Evolutionary conservation across 495 filamentous ascomycete genomes (phyloP).

Genomic region (Lepraria neglecta): DNA sequence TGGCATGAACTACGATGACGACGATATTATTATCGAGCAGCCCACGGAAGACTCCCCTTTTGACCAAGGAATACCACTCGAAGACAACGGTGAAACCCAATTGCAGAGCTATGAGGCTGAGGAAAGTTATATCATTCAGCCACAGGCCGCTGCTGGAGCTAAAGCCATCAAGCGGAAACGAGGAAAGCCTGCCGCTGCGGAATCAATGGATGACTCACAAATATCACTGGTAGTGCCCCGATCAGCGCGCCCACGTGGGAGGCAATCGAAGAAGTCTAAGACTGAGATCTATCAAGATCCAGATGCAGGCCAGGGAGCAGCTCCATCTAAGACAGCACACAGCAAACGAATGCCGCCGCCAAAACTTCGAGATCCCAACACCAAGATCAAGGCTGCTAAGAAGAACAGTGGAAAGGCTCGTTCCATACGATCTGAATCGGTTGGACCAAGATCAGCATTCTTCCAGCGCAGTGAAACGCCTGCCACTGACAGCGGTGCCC

Average conservation of each 20-base stretch:
- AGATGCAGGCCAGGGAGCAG: background rate
- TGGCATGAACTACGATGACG: slow-evolving; percentile 12
- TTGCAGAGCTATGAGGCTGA: slow-evolving; percentile 12
- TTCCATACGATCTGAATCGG: slow-evolving; percentile 18
- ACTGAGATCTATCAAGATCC: slow-evolving; percentile 11
- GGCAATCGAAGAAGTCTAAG: slow-evolving; percentile 19
- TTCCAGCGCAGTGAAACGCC: slow-evolving; percentile 66
- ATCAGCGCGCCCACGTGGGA: slow-evolving; percentile 27
- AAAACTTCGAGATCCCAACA: slow-evolving; percentile 18
- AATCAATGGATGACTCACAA: background rate
- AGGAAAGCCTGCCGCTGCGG: slow-evolving; percentile 1
- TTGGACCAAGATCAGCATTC: slow-evolving; percentile 47
- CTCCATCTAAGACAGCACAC: background rate
- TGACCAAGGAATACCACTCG: slow-evolving; percentile 5
- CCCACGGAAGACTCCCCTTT: slow-evolving; percentile 1
- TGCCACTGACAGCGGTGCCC: slow-evolving; percentile 41
- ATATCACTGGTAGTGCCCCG: background rate
- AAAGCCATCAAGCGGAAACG: slow-evolving; percentile 8
- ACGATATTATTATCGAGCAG: background rate
- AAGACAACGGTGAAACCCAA: slow-evolving; percentile 14
- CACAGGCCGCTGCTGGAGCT: slow-evolving; percentile 7
- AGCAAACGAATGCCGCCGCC: slow-evolving; percentile 20
- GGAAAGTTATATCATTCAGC: slow-evolving; percentile 2
- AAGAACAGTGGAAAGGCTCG: slow-evolving; percentile 10
- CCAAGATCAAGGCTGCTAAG: slow-evolving; percentile 15